These are phyloP conservation scores for Macrotyloma uniflorum DNA, from an alignment of 306 rosid species.

Conservation along the genomic window DNA sequence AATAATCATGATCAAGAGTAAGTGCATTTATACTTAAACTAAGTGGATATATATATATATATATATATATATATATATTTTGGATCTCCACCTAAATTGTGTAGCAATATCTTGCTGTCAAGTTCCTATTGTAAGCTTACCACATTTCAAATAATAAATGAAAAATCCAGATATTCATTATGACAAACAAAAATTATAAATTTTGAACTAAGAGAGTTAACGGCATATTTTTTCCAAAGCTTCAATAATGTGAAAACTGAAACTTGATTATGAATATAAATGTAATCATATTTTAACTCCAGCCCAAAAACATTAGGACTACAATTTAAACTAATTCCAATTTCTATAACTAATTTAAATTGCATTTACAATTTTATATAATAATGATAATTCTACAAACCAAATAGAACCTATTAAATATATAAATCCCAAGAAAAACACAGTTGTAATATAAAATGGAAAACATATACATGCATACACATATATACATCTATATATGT, in stretches of 20 bases:
- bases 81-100: too few species aligned
- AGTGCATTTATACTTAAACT: too few species aligned
- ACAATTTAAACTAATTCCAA: not conserved
- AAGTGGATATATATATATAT: too few species aligned
- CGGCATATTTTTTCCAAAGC: not conserved
- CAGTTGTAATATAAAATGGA: not conserved
- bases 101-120: too few species aligned
- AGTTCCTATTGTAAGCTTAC: too few species aligned
- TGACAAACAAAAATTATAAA: too few species aligned
- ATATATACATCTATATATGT: too few species aligned
- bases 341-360: not conserved
- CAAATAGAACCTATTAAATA: slow-evolving; percentile 1
- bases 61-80: too few species aligned
- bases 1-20: too few species aligned
- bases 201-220: too few species aligned
- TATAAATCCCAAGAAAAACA: slow-evolving; percentile 9
- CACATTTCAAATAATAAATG: too few species aligned
- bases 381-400: slow-evolving; percentile 19
- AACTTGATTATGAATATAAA: not conserved
- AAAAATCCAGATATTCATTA: too few species aligned
- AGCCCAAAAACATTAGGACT: slow-evolving; percentile 24
- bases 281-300: not conserved
- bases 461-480: not conserved
- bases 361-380: not conserved
- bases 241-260: not conserved